Evolutionary conservation across 148 eudicot genomes (phyloP), one percentile per base, ranked within the genome.

Genomic region (Pouteria glomerata): DNA sequence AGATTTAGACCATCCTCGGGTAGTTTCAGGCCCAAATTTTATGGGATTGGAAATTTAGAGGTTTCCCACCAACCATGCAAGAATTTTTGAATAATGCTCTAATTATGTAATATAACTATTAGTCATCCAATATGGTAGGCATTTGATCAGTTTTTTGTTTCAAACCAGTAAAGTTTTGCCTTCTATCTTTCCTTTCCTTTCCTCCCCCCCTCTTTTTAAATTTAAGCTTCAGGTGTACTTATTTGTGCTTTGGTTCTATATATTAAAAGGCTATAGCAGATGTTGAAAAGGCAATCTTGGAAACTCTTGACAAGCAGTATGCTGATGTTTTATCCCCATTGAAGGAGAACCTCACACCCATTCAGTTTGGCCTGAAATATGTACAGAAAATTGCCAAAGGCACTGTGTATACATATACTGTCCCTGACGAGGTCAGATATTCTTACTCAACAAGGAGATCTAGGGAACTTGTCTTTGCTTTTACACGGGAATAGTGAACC

Each of bases 361-460:
- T 76, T 37, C 85, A 76, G 26, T 74, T 91, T 64, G 97, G 97
- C 50, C 83, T 91, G 39, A 91, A 88, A 66, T 89, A 88, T 65
- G 88, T 91, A 13, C 97, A 91, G 65, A 88, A 82, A 74, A 66
- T 91, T 50, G 76, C 97, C n/a, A 91, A 82, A 75, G 82, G 91
- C 70, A 78, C 78, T 34, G 79, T 65, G 39, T 21, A 73, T 65
- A 69, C 71, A 44, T 91, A 85, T 76, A 71, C 52, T 12, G 84
- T 85, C 58, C 83, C 91, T 26, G 63, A 63, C 34, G 93, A 88
- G 87, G 97, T 91, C 59, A 69, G 74, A 58, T 51, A 29, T 24
- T 69, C 39, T 44, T 11, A 24, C 10, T 15, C 45, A 30, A 45
- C 12, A 3, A 1, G 23, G 44, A 1, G 13, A 6, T 42, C 31